Conservation (phyloP, 2,329 filamentous ascomycete species). For the Byssothecium circinans region DNA sequence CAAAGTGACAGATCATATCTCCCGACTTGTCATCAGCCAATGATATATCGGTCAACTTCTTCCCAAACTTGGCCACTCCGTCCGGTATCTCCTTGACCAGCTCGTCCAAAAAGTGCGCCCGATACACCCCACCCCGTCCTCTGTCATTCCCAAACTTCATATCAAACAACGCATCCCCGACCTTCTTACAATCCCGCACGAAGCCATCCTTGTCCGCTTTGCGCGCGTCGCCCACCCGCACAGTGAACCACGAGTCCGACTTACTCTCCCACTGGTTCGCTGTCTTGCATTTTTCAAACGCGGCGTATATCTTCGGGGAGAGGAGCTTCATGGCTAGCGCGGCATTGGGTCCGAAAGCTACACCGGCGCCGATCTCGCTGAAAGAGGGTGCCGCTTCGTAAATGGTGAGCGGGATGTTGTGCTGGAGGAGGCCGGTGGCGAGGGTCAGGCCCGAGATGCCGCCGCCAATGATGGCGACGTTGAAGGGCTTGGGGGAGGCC, state of each 20-base stretch:
- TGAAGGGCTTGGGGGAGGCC: slow-evolving; percentile 42
- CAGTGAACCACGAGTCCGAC: slow-evolving; percentile 31
- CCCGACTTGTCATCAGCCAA: slow-evolving; percentile 34
- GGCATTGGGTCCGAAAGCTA: slow-evolving; percentile 60
- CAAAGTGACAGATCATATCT: slow-evolving; percentile 46
- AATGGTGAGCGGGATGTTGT: slow-evolving; percentile 52
- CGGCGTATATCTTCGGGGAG: slow-evolving; percentile 44
- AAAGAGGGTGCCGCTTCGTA: slow-evolving; percentile 61
- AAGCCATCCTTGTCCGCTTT: slow-evolving; percentile 34
- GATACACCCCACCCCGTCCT: slow-evolving; percentile 47
- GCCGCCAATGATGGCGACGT: slow-evolving; percentile 61
- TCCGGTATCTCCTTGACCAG: slow-evolving; percentile 53
- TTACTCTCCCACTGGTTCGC: slow-evolving; percentile 37
- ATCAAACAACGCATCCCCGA: slow-evolving; percentile 36
- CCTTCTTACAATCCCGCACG: slow-evolving; percentile 28
- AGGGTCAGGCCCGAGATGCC: slow-evolving; percentile 61
- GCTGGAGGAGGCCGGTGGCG: slow-evolving; percentile 55
- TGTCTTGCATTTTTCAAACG: slow-evolving; percentile 49
- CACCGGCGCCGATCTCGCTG: slow-evolving; percentile 61
- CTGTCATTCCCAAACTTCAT: slow-evolving; percentile 24
- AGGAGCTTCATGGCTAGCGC: slow-evolving; percentile 58
- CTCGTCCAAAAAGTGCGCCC: slow-evolving; percentile 55
- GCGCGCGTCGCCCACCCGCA: slow-evolving; percentile 36
- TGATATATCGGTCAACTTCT: slow-evolving; percentile 38
- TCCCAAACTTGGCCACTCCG: slow-evolving; percentile 48